Evolutionary conservation across 169 alveolate genomes (phyloP).

Genomic region (Plasmodium adleri): DNA sequence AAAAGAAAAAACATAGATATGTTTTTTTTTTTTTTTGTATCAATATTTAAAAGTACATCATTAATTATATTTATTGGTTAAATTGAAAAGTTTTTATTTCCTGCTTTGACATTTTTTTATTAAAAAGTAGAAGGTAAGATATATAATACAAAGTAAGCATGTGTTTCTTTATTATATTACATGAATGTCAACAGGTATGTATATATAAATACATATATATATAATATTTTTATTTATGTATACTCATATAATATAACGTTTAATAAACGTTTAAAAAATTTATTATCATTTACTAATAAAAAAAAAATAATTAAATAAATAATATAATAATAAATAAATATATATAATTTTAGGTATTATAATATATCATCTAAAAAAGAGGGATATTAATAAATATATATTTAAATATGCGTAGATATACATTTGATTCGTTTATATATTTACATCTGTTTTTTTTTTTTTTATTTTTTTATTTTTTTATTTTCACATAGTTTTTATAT

Average conservation of each 20-base stretch:
- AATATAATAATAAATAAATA: no score
- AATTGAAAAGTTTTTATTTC: neutral
- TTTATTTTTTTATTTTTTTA: neutral
- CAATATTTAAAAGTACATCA: neutral
- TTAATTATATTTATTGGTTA: neutral
- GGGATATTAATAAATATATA: no score
- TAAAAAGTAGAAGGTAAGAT: neutral
- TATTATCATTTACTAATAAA: no score
- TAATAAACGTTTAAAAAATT: no score
- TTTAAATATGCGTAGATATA: no score
- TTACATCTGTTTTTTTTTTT: neutral
- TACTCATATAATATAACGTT: no score
- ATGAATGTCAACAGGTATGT: neutral
- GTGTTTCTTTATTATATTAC: neutral
- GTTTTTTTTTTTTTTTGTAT: neutral
- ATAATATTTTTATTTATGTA: neutral
- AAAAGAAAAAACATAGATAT: neutral
- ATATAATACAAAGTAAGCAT: neutral
- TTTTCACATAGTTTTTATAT: neutral
- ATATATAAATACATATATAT: conserved; percentile 1
- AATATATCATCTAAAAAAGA: no score
- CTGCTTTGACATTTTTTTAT: neutral
- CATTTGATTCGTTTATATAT: no score
- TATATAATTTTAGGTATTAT: no score
- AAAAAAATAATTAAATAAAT: no score